Evolutionary conservation across 768 basidiomycete genomes (phyloP).

Genomic region (Rhizopogon vulgaris): DNA sequence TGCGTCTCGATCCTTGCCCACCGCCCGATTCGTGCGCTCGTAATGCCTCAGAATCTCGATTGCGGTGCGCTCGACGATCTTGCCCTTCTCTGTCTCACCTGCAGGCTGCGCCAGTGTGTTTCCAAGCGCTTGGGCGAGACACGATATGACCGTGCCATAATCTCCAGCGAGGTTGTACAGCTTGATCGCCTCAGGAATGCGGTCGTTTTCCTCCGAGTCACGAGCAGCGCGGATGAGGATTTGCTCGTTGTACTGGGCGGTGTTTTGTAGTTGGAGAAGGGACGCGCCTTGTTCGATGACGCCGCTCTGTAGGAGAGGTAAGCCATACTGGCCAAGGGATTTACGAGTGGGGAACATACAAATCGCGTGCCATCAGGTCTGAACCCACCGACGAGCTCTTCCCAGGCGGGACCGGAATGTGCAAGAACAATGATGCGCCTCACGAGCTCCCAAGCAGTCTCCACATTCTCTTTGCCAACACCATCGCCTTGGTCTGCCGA

Average conservation of each 20-base stretch:
- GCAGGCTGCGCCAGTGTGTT: conserved; percentile 67
- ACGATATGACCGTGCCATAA: conserved; percentile 80
- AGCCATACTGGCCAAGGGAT: not conserved
- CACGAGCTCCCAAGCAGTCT: conserved; percentile 74
- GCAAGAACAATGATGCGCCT: conserved; percentile 74
- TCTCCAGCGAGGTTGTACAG: conserved; percentile 93
- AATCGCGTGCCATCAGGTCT: conserved; percentile 84
- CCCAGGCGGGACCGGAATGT: conserved; percentile 79
- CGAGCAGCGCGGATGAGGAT: conserved; percentile 82
- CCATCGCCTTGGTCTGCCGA: conserved; percentile 63
- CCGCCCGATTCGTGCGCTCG: conserved; percentile 67
- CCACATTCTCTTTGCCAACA: conserved; percentile 80
- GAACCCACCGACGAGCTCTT: conserved; percentile 92
- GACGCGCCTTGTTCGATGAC: conserved; percentile 79
- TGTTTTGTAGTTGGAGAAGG: conserved; percentile 65
- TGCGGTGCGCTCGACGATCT: conserved; percentile 67
- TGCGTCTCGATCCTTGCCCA: conserved; percentile 68
- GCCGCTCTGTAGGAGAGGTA: conserved; percentile 51
- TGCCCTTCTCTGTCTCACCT: conserved; percentile 51
- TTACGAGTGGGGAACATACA: conserved; percentile 40
- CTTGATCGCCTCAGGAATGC: conserved; percentile 86
- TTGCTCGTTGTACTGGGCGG: conserved; percentile 66
- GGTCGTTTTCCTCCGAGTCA: conserved; percentile 78
- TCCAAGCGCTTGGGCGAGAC: conserved; percentile 83
- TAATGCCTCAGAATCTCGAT: conserved; percentile 75